Conservation (phyloP, 805 yeast species). For the Komagataella mondaviorum region DNA sequence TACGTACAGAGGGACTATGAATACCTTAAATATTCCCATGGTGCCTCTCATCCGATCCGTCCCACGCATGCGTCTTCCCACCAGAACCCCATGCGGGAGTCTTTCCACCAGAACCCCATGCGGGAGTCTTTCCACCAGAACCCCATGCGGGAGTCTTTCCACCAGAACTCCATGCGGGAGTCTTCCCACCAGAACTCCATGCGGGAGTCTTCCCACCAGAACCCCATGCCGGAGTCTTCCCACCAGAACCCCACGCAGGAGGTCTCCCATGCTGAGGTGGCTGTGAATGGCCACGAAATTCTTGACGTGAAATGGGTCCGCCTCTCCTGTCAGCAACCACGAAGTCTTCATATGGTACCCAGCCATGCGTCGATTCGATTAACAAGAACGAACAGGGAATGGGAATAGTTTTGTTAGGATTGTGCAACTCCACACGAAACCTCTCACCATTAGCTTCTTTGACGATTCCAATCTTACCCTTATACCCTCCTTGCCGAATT, state of each 20-base stretch:
- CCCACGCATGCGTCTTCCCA: conserved; percentile 36
- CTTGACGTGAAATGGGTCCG: conserved; percentile 10
- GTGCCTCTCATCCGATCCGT: conserved; percentile 1
- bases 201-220: conserved; percentile 33
- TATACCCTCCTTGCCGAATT: conserved; percentile 83
- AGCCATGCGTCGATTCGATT: conserved; percentile 53
- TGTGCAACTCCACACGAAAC: conserved; percentile 89
- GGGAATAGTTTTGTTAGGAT: conserved; percentile 79
- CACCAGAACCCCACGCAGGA: conserved; percentile 18
- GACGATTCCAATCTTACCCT: conserved; percentile 88
- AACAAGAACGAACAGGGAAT: conserved; percentile 70
- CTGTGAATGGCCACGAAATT: neutral
- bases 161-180: conserved; percentile 19
- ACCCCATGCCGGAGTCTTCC: conserved; percentile 20
- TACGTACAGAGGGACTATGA: neutral
- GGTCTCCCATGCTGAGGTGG: conserved; percentile 22
- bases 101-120: conserved; percentile 23
- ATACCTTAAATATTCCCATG: neutral
- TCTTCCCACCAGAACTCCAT: conserved; percentile 25
- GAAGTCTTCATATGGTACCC: conserved; percentile 70
- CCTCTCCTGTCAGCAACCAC: conserved; percentile 24
- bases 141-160: conserved; percentile 10
- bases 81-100: conserved; percentile 20
- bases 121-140: conserved; percentile 25
- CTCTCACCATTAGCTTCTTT: conserved; percentile 85